Percentiles rank a stretch among this genome's conserved stretches.
These are phyloP conservation scores for Magnaporthales sp. DNA, from an alignment of 2,329 filamentous ascomycete genomes.

Conservation along the genomic window DNA sequence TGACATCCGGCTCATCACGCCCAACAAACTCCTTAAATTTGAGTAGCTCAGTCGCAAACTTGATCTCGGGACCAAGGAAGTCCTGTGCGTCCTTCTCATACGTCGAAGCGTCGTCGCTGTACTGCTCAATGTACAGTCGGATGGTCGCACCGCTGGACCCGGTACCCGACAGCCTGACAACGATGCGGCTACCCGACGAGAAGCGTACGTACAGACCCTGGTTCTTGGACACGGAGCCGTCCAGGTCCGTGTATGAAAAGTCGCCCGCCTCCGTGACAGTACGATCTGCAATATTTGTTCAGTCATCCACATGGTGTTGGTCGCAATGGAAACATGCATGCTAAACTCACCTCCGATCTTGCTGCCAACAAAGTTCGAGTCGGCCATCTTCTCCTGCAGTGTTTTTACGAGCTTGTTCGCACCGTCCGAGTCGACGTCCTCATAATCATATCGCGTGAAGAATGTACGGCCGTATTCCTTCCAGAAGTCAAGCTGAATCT, in stretches of 20 bases:
- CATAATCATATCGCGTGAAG: constrained; percentile 98
- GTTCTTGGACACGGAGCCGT: constrained; percentile 90
- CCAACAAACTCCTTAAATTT: constrained; percentile 93
- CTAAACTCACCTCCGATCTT: constrained; percentile 55
- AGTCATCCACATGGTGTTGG: constrained; percentile 4
- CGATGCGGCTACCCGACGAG: constrained; percentile 87
- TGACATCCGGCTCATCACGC: constrained; percentile 89
- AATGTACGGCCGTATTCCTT: constrained; percentile 91
- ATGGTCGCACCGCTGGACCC: constrained; percentile 95
- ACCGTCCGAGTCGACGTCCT: constrained; percentile 84
- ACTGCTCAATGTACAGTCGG: constrained; percentile 93
- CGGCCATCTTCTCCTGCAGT: constrained; percentile 68
- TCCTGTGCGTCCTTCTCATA: constrained; percentile 82
- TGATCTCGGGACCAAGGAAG: constrained; percentile 84
- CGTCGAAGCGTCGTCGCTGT: constrained; percentile 71
- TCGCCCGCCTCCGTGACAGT: constrained; percentile 87
- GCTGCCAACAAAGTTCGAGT: constrained; percentile 70
- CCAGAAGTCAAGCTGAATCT: constrained; percentile 98
- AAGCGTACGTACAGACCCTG: constrained; percentile 95
- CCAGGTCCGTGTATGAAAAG: constrained; percentile 98
- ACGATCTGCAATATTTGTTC: constrained; percentile 37
- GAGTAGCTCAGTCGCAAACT: constrained; percentile 74
- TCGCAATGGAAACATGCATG: background rate
- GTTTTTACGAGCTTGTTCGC: constrained; percentile 84
- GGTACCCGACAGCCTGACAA: constrained; percentile 90